Evolutionary conservation across 2,329 filamentous ascomycete species (phyloP), one percentile per base, ranked within the genome.

Genomic region (Bipolaris victoriae): DNA sequence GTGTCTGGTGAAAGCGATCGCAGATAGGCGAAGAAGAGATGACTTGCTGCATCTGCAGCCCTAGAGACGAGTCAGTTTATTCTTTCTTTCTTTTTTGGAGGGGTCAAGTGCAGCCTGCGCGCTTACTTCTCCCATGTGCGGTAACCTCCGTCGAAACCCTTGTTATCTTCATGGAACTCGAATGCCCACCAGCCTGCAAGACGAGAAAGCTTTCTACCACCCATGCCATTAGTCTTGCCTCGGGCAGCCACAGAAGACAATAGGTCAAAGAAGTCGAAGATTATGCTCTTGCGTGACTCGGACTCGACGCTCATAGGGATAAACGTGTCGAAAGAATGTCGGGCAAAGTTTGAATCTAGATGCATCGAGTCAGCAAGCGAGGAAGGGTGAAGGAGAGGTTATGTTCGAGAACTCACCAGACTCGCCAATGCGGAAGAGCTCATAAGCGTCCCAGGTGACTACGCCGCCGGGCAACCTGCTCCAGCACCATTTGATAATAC

Each of bases 181-280:
- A 99, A 99, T 1, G 94, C 92, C 95, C 95, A 99, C 95, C 95
- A 99, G 44, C 93, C 92, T 39, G 94, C 95, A 84, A 96, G 91
- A 65, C 95, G 87, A 9, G 95, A 98, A 52, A 99, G 84, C 76
- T 98, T 98, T 63, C 93, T 88, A 24, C 95, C 95, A 59, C 92
- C 91, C 62, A 99, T 86, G 41, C 95, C 95, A 75, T 99, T 99
- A 52, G 83, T 87, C 80, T 98, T 98, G 65, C 91, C 91, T 70
- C 97, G 91, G 13, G 95, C 95, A 33, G 95, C 93, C 67, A 97
- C 87, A 7, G 94, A 92, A 3, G 94, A 88, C 43, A 99, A 80
- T 0, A 99, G 86, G 68, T 98, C 94, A 78, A 98, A 99, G 78
- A 97, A 98, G 78, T 96, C 91, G 71, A 96, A 93, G 56, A 97